Evolutionary conservation across 106 monocot species (phyloP), one percentile per base, ranked within the genome.

Genomic region (Allium sativum): DNA sequence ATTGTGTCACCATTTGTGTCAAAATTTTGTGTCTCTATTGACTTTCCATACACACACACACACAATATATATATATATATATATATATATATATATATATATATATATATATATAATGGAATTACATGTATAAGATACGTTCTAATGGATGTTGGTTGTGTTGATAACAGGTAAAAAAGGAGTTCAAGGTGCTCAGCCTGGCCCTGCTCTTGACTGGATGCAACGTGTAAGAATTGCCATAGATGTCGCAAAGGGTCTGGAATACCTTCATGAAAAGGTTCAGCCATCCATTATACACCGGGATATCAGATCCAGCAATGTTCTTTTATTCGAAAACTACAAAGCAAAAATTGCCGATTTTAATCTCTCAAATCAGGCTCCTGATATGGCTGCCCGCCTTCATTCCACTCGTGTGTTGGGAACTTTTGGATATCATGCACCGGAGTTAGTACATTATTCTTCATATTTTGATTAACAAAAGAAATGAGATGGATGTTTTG

Each of bases 391-490:
- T 48, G 89, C 93, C 43, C 81, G 93, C 42, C 84, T 89, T 65
- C 93, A 93, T 85, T 93, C 88, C 13, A 93, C 93, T 54, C 84
- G 89, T 70, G 85, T 93, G 13, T 64, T 93, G 17, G 93, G 93
- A 61, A 93, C 85, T 43, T 93, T 93, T 20, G 93, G 93, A 40
- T 93, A 93, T 66, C 89, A 93, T 73, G 88, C 93, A 64, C 88
- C 93, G 53, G 93, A 93, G 86, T 87, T 76, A 73, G 48, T 42
- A 48, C 51, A 13, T 31, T 31, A 31, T 31, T 31, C 31, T 31
- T 31, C 31, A 2, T 31, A 31, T 31, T 31, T 31, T 31, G 31
- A 31, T 31, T 31, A 31, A 31, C 5, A 31, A 31, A 31, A 31
- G 31, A 31, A 31, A 31, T 31, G 31, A 31, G 31, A 31, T 31